phyloP scores from a whole-genome alignment of 2,329 filamentous ascomycete genomes.

The Furcasterigmium furcatum region DNA sequence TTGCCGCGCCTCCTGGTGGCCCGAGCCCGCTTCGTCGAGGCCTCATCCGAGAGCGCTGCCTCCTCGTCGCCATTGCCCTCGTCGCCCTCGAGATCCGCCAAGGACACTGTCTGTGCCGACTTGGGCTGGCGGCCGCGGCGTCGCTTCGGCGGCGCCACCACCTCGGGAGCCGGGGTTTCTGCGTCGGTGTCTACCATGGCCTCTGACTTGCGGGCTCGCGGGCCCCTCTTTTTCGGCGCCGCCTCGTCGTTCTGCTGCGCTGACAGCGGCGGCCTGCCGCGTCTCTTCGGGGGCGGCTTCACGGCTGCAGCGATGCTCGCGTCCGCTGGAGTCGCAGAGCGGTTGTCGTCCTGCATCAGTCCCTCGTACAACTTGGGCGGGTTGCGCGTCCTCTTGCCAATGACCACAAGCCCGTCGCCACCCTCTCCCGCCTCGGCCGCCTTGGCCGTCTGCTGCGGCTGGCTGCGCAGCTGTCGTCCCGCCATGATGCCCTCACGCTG shows the following conservation, averaged over 20 bases:
- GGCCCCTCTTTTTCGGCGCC: constrained; percentile 7
- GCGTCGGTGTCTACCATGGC: constrained; percentile 9
- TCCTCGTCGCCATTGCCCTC: neutral
- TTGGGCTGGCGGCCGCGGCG: constrained; percentile 12
- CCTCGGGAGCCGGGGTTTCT: constrained; percentile 6
- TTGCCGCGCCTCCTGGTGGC: constrained; percentile 7
- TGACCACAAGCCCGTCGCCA: constrained; percentile 30
- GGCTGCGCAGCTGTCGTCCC: constrained; percentile 50
- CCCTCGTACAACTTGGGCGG: constrained; percentile 48
- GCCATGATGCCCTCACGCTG: constrained; percentile 54
- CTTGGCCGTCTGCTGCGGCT: constrained; percentile 55
- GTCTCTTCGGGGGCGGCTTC: constrained; percentile 18
- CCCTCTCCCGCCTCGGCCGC: constrained; percentile 50
- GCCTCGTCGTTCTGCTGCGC: constrained; percentile 1
- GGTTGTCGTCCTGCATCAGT: constrained; percentile 46
- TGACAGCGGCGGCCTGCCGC: constrained; percentile 18
- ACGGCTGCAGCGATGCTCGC: neutral
- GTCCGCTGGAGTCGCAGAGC: constrained; percentile 44
- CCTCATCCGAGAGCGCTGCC: neutral
- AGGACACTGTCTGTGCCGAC: constrained; percentile 4
- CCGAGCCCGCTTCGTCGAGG: constrained; percentile 9
- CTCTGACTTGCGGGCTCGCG: constrained; percentile 6
- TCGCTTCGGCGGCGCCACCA: constrained; percentile 9
- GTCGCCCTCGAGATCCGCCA: constrained; percentile 2
- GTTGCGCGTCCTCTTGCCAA: constrained; percentile 52